These are phyloP conservation scores for Suillus hirtellus DNA, from an alignment of 768 basidiomycete genomes.

Conservation along the genomic window DNA sequence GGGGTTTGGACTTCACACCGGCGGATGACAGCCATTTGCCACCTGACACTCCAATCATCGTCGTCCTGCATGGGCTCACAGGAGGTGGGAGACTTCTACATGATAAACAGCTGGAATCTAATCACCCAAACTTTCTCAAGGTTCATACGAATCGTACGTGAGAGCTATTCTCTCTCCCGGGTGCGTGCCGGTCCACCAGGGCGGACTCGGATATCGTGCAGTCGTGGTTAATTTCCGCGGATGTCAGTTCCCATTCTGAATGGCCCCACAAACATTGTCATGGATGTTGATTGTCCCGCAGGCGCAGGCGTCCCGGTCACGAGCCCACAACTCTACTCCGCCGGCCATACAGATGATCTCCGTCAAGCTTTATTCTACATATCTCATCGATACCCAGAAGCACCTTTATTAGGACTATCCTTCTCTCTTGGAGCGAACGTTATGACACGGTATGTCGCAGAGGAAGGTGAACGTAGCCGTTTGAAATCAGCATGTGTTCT, in stretches of 20 bases:
- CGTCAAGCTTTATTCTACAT: slow-evolving; percentile 81
- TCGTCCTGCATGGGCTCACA: slow-evolving; percentile 34
- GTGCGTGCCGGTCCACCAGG: slow-evolving; percentile 65
- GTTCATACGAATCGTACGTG: slow-evolving; percentile 90
- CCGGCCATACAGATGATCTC: slow-evolving; percentile 88
- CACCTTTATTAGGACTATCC: slow-evolving; percentile 83
- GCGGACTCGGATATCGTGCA: slow-evolving; percentile 89
- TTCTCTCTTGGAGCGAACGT: slow-evolving; percentile 96
- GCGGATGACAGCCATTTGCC: slow-evolving; percentile 24
- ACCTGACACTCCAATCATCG: slow-evolving; percentile 30
- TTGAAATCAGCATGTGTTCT: slow-evolving; percentile 67
- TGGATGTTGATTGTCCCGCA: slow-evolving; percentile 33
- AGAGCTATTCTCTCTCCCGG: slow-evolving; percentile 77
- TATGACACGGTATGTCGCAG: slow-evolving; percentile 83
- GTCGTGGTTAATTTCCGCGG: slow-evolving; percentile 93
- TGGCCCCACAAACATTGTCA: slow-evolving; percentile 12
- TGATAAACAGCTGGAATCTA: slow-evolving; percentile 1
- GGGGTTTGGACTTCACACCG: slow-evolving; percentile 36
- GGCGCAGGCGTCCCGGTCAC: slow-evolving; percentile 87
- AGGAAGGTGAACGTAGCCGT: slow-evolving; percentile 69
- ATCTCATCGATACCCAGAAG: slow-evolving; percentile 66
- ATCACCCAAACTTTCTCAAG: slow-evolving; percentile 37
- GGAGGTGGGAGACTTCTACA: slow-evolving; percentile 26
- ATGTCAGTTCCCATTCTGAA: slow-evolving; percentile 51
- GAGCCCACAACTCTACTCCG: slow-evolving; percentile 80